Conservation (phyloP, 305 asterid genomes). For the Plantago coronopus region DNA sequence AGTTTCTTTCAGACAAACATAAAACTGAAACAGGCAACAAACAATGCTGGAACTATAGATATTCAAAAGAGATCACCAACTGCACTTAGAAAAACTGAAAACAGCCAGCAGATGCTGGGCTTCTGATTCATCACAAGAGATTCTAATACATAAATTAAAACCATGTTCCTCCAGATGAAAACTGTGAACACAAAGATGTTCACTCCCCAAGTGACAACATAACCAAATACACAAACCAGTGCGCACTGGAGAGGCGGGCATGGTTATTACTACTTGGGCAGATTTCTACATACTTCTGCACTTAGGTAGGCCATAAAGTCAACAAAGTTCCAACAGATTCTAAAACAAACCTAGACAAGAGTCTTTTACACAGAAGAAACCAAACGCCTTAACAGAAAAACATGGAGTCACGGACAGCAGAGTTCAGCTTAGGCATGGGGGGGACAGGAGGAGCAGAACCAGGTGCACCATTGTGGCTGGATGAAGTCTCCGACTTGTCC, state of each 20-base stretch:
- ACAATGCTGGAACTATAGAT: no score
- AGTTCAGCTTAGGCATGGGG: conserved; percentile 65
- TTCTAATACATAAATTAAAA: neutral
- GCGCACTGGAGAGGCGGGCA: conserved; percentile 5
- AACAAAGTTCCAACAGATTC: neutral
- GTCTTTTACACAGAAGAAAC: neutral
- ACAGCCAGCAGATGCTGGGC: no score
- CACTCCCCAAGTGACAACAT: neutral
- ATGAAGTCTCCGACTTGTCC: conserved; percentile 80
- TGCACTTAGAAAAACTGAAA: no score
- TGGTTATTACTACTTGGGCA: neutral
- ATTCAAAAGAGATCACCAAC: no score
- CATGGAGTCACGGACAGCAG: conserved; percentile 68
- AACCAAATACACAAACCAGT: conserved; percentile 6
- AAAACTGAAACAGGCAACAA: no score
- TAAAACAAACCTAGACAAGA: neutral
- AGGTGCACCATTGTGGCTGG: conserved; percentile 65
- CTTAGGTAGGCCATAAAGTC: neutral
- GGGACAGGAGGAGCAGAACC: conserved; percentile 59
- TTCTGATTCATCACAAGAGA: neutral
- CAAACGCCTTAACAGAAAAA: conserved; percentile 54
- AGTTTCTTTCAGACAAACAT: no score
- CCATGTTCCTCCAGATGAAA: neutral
- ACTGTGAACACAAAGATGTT: neutral
- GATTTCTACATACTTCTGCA: neutral